These are phyloP conservation scores for Thelonectria blattea DNA, from an alignment of 2,329 filamentous ascomycete species.

Conservation along the genomic window DNA sequence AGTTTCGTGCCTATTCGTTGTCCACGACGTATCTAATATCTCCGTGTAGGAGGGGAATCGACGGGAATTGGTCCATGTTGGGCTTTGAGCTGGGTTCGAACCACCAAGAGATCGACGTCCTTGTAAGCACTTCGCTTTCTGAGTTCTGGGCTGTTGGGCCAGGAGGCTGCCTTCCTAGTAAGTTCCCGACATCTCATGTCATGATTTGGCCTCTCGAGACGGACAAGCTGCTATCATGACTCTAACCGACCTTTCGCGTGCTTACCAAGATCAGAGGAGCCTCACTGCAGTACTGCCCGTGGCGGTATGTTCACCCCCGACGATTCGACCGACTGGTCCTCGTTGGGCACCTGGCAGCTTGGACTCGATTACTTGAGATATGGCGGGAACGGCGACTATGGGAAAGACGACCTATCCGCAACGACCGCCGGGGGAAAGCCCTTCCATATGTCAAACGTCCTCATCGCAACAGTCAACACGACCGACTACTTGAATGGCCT, in stretches of 20 bases:
- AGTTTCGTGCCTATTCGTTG: not conserved
- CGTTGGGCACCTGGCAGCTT: conserved; percentile 65
- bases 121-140: conserved; percentile 70
- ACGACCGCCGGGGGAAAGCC: conserved; percentile 47
- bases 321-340: conserved; percentile 62
- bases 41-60: conserved; percentile 61
- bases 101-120: conserved; percentile 45
- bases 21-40: conserved; percentile 18
- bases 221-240: not conserved
- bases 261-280: conserved; percentile 48
- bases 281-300: conserved; percentile 60
- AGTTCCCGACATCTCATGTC: conserved; percentile 30
- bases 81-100: conserved; percentile 56
- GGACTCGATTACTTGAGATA: conserved; percentile 65
- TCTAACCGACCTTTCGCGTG: not conserved
- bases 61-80: conserved; percentile 76
- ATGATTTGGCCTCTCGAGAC: not conserved
- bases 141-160: conserved; percentile 73
- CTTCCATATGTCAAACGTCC: conserved; percentile 51
- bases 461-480: conserved; percentile 60
- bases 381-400: conserved; percentile 69
- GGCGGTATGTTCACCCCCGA: conserved; percentile 63
- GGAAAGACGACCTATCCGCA: conserved; percentile 56
- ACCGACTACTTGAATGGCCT: conserved; percentile 61
- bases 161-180: conserved; percentile 60